Evolutionary conservation across 2,329 filamentous ascomycete species (phyloP), one percentile per base, ranked within the genome.

Genomic region (Cladosporium halotolerans): DNA sequence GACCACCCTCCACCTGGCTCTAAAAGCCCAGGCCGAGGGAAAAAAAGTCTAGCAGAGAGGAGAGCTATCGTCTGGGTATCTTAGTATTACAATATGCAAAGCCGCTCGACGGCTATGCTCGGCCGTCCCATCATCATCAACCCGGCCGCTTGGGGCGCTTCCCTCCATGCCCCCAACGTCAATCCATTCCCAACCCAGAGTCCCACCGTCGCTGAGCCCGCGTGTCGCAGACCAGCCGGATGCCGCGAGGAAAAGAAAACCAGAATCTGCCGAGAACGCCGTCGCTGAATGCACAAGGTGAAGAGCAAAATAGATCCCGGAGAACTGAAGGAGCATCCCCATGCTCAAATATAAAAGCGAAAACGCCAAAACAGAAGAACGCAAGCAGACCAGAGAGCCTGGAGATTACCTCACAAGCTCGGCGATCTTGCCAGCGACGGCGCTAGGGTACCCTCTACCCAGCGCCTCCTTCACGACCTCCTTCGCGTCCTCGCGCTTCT

Each of bases 351-450:
- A 6, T n/a, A n/a, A 39, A 39, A 14, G 8, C 8, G 36, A 16
- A n/a, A n/a, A 39, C 8, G 36, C n/a, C 36, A 39, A 39, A 11
- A 39, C 10, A 3, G 16, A 16, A 14, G 8, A 39, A 39, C 16
- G 36, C 36, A 19, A 33, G n/a, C 38, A 38, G 46, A 49, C 19
- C 36, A 18, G 9, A 28, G 23, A 28, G 38, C 18, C n/a, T 33
- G n/a, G 14, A 2, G 7, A n/a, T 51, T 57, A 66, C 14, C 63
- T 62, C 38, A 99, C 83, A 51, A 99, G 80, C 72, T 96, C 93
- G 40, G 93, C 78, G 57, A 97, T 91, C 79, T 96, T 97, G 73
- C 87, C 88, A 42, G 91, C 87, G 11, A 99, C 93, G 4, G 93
- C 92, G 58, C 83, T 82, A 44, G 93, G 93, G 67, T 97, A 99